Evolutionary conservation across 225 moss, liverwort and hornwort species (phyloP), one percentile per base, ranked within the genome.

Genomic region (Pseudisothecium myosuroides): DNA sequence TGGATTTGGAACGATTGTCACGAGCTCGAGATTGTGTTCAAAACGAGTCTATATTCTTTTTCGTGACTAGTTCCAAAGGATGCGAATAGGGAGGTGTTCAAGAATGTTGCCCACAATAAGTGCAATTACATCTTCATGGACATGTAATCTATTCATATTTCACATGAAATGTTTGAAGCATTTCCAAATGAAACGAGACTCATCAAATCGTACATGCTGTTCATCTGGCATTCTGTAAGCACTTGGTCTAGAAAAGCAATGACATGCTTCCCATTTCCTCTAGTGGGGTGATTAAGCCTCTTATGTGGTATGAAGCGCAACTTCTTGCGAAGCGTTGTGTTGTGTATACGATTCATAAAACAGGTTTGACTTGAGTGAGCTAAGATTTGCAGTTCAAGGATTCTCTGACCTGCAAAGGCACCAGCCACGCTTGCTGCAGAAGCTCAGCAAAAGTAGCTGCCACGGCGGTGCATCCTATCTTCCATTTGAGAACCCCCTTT

Each of bases 361-460:
- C 54, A 86, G 41, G 12, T 64, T 64, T 63, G 86, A 39, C 43
- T 66, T 58, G 67, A 67, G 19, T 22, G 41, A 4, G 54, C 24
- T 24, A 29, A 43, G 41, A 20, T 4, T 69, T 45, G 21, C 9
- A 64, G n/a, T 63, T 36, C 52, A 64, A 49, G 80, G 72, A 62
- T 49, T 84, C 17, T 63, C 64, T 82, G 80, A 95, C 96, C 91
- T 89, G 92, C 56, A 92, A 90, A 66, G 93, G 93, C 60, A 91
- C 89, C 82, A 97, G 87, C 97, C 97, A 97, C 59, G 97, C 96
- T 83, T 94, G 94, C 90, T 96, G 97, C 89, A 97, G 84, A 80
- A 97, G 96, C 90, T 95, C 95, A 78, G 97, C 91, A 90, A 95
- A 93, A 59, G 93, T 93, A 64, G 89, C 90, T 36, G 95, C 94